Base-by-base conservation (phyloP, 2,329 filamentous ascomycete genomes). In the Huntiella abstrusa region DNA sequence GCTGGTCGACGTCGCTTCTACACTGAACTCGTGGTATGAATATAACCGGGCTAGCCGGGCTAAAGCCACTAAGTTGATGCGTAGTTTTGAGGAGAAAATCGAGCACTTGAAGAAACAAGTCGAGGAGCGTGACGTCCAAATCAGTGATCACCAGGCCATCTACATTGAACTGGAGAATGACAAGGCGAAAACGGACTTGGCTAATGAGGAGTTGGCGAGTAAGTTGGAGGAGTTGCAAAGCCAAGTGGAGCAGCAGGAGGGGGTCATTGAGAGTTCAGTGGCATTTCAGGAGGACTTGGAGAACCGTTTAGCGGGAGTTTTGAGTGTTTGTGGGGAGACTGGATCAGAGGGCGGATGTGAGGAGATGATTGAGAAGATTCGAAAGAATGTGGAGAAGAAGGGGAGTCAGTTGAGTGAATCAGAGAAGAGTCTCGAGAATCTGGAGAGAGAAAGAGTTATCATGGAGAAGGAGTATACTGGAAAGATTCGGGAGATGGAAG, bases 21-120 rank as follows among this genome's bases (percentile, higher is more conserved):
- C 48, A 6, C 41, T 50, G 7, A 50, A 50, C 16, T 33, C 40
- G 5, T 50, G 44, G 48, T 44, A 44, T 3, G 48, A 50, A 33
- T 42, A 44, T 33, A 50, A 50, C 13, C 35, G 38, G n/a, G 16
- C 40, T 11, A 45, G 37, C 11, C 48, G 48, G n/a, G 13, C 40
- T 12, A 43, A 47, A 38, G 45, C 42, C 4, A 46, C 40, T n/a
- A 40, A 44, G 15, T 33, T 40, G 40, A 44, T 50, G 15, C 33
- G 37, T 16, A 8, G 19, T 10, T 13, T 50, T 4, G 41, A 50
- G 15, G 17, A 33, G 6, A 41, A 47, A 15, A 36, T 50, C 6
- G 41, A 41, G 13, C 40, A 47, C 7, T 10, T 28, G 8, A 28
- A 28, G 22, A 28, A 28, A 10, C 22, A 28, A 10, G 7, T 28